Evolutionary conservation across 2,329 filamentous ascomycete genomes (phyloP).

Genomic region (Xylariaceae sp.): DNA sequence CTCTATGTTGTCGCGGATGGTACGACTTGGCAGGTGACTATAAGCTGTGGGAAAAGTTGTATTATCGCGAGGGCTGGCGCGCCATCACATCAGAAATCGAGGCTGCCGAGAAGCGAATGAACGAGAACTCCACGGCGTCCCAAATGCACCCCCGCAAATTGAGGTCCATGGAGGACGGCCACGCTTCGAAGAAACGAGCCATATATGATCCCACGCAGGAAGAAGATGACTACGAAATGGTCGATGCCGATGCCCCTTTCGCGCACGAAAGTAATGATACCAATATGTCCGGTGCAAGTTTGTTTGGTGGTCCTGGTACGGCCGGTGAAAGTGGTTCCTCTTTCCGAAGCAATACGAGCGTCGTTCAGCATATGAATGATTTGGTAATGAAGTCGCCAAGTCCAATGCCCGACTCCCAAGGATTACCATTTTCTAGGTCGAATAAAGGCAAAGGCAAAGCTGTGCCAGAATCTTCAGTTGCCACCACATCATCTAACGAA

Average conservation of each 20-base stretch:
- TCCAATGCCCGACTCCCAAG: conserved; percentile 30
- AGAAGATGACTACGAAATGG: conserved; percentile 49
- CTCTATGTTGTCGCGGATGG: conserved; percentile 77
- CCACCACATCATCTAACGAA: conserved; percentile 10
- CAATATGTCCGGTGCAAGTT: conserved; percentile 22
- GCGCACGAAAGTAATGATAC: conserved; percentile 24
- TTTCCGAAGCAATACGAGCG: conserved; percentile 23
- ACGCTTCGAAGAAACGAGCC: conserved; percentile 52
- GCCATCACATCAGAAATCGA: conserved; percentile 63
- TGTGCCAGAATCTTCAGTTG: conserved; percentile 18
- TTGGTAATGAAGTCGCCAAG: conserved; percentile 34
- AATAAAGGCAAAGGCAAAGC: conserved; percentile 37
- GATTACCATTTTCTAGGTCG: conserved; percentile 15
- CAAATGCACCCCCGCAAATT: conserved; percentile 40
- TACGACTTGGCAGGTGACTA: conserved; percentile 75
- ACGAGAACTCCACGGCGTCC: conserved; percentile 38
- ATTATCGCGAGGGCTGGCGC: conserved; percentile 82
- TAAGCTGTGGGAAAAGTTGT: conserved; percentile 80
- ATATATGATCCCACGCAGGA: conserved; percentile 39
- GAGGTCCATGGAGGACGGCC: conserved; percentile 44
- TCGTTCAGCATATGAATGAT: conserved; percentile 28
- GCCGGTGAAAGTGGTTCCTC: conserved; percentile 25
- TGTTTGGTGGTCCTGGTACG: conserved; percentile 24
- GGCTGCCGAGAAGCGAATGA: conserved; percentile 60
- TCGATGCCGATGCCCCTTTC: conserved; percentile 34